Evolutionary conservation across 108 stramenopile species (phyloP).

Genomic region (Nitzschia sp.): DNA sequence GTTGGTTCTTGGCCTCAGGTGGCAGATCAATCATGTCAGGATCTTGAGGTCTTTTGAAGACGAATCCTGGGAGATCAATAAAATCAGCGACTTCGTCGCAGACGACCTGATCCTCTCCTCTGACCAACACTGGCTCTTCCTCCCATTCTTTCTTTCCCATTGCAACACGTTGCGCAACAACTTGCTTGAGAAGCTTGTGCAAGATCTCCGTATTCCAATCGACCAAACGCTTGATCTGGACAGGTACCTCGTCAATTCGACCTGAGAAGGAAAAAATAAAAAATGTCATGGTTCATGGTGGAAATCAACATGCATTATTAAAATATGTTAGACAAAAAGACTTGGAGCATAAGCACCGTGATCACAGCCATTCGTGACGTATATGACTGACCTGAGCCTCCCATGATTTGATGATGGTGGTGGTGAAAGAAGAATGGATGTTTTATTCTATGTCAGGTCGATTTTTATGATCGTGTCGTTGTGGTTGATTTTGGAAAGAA

Average conservation of each 20-base stretch:
- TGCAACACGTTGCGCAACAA: constrained; percentile 20
- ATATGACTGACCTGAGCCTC: no score
- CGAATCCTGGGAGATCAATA: constrained; percentile 22
- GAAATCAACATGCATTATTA: no score
- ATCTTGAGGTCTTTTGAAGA: background rate
- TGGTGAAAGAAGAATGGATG: no score
- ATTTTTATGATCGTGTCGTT: no score
- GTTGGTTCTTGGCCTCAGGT: background rate
- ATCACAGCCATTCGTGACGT: no score
- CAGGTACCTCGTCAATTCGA: background rate
- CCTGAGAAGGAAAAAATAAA: no score
- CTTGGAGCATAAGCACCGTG: no score
- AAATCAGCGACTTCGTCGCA: constrained; percentile 19
- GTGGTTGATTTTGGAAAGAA: no score
- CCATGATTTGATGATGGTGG: no score
- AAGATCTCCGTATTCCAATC: constrained; percentile 33
- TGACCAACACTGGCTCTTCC: constrained; percentile 9
- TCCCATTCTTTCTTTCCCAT: constrained; percentile 9
- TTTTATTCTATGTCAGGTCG: no score
- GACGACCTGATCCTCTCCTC: background rate
- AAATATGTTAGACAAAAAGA: no score
- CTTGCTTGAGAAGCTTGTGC: constrained; percentile 7
- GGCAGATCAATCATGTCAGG: constrained; percentile 12
- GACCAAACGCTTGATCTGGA: constrained; percentile 24
- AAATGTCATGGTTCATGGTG: no score